Evolutionary conservation across 83 land plant genomes (phyloP), one percentile per base, ranked within the genome.

Genomic region (Thuja plicata): DNA sequence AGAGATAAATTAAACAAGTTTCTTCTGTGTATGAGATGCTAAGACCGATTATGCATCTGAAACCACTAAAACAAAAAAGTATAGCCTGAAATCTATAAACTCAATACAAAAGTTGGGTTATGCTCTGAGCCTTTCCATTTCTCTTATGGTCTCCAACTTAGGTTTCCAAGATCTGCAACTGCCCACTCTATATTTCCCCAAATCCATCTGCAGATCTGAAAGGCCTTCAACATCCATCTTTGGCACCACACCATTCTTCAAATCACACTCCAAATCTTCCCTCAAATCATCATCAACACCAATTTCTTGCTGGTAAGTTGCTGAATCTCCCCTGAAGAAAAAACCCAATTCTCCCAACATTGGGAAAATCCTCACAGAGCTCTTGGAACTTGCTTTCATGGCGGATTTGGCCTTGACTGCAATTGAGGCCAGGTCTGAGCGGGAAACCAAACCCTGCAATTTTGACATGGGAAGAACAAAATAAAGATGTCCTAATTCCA

Each of bases 81-180:
- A 13, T 12, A 19, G 57, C 57, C 19, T 54, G 57, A 54, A 54
- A 54, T 54, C 19, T 54, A 16, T 3, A 16, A 15, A 54, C 3
- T 54, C 15, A 54, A 0, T 54, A 54, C 57, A 15, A 16, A 54
- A 3, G 4, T 54, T 15, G 17, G 57, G 3, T 54, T 54, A 54
- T 54, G 57, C 57, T 19, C 19, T 54, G 16, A 54, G 57, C 19
- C 57, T 15, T 54, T 54, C 57, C 4, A 16, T 94, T 84, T 94
- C 94, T 7, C 37, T 76, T 35, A 92, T 94, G 2, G 96, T 94
- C 87, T 94, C 94, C 91, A 94, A 91, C 81, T 60, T 34, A 1
- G 96, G 96, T 92, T 88, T 93, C 89, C 91, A 93, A n/a, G 94
- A 94, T 82, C 94, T 88, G 84, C 94, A 89, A 45, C 78, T 32